Percentiles rank a stretch among this genome's conserved stretches.
Evolutionary conservation across 225 moss, liverwort and hornwort species (phyloP).

Genomic region (Polytrichum commune): DNA sequence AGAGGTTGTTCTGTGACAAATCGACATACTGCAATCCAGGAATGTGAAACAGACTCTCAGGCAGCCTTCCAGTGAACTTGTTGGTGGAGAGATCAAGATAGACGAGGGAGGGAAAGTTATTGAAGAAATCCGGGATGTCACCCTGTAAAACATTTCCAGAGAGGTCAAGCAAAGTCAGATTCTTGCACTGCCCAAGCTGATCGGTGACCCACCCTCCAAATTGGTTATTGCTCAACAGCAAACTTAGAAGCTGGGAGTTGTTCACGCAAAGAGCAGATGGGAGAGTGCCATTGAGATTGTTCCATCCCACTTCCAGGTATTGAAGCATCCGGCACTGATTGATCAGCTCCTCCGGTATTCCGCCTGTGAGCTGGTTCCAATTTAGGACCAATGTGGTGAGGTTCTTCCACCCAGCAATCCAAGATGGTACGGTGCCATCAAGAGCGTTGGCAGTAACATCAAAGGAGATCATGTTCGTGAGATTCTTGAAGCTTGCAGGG

Average conservation of each 20-base stretch:
- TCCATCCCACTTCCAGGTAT: slow-evolving; percentile 32
- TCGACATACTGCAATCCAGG: slow-evolving; percentile 34
- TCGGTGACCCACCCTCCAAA: slow-evolving; percentile 24
- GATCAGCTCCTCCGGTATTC: slow-evolving; percentile 26
- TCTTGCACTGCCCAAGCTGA: slow-evolving; percentile 28
- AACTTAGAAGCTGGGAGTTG: not conserved
- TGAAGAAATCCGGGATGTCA: slow-evolving; percentile 53
- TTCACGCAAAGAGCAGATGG: slow-evolving; percentile 15
- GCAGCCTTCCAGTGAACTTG: slow-evolving; percentile 48
- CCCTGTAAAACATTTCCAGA: slow-evolving; percentile 46
- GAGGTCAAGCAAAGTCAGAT: slow-evolving; percentile 29
- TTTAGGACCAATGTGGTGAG: slow-evolving; percentile 32
- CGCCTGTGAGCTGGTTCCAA: slow-evolving; percentile 25
- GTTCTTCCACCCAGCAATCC: slow-evolving; percentile 37
- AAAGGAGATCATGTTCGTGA: slow-evolving; percentile 32
- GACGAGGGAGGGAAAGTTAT: slow-evolving; percentile 44
- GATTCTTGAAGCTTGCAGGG: slow-evolving; percentile 26
- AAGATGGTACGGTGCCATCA: slow-evolving; percentile 30
- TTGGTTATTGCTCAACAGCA: slow-evolving; percentile 3
- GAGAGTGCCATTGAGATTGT: slow-evolving; percentile 35
- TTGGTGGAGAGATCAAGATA: slow-evolving; percentile 64
- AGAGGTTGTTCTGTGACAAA: slow-evolving; percentile 50
- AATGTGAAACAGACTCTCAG: slow-evolving; percentile 47
- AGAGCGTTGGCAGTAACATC: slow-evolving; percentile 34
- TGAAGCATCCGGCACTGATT: slow-evolving; percentile 32